Base-by-base conservation (phyloP, 2,329 filamentous ascomycete species). In the Clarireedia homoeocarpa region DNA sequence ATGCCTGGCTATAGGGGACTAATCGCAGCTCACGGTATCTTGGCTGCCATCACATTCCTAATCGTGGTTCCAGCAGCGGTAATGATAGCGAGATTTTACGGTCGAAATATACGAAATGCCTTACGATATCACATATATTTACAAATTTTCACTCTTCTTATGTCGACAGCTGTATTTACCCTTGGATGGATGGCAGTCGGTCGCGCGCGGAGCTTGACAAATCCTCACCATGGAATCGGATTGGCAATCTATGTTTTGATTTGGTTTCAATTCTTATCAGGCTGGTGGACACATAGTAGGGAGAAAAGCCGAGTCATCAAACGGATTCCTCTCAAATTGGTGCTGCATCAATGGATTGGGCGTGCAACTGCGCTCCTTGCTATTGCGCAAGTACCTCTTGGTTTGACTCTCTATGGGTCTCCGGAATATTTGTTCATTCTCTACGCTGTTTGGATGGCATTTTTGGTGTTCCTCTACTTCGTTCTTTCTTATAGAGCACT, bases 341-440 rank as follows among this genome's bases (percentile, higher is more conserved):
- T 67, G 9, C 71, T 97, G 44, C 94, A 99, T 73, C 88, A 91
- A 68, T 96, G 94, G 90, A 73, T 88, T 17, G 94, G 94, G 17
- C 79, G 91, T 56, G 74, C 81, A 0, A 83, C 92, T 64, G 86
- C 88, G 2, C 72, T 97, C 17, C 76, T 99, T 4, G 94, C 89
- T 0, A 84, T 97, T 62, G 80, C 85, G 3, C 94, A 99, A 69
- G 83, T 99, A 10, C 88, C 94, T 0, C 77, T 99, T 0, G 94
- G 94, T 0, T 77, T 99, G 48, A 91, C 91, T 0, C 77, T 99
- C 1, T 99, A 96, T 66, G 94, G 94, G 5, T 96, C 91, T 30
- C 92, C 94, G 5, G 83, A 86, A 66, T 82, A 80, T 39, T 78
- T 91, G 3, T 99, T 97, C 70, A 84, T 99, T 52, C 75, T 97